A percentile compares a stretch with the other conserved stretches of the same genome.
phyloP scores from a whole-genome alignment of 306 rosid species.

The Coriaria nepalensis region DNA sequence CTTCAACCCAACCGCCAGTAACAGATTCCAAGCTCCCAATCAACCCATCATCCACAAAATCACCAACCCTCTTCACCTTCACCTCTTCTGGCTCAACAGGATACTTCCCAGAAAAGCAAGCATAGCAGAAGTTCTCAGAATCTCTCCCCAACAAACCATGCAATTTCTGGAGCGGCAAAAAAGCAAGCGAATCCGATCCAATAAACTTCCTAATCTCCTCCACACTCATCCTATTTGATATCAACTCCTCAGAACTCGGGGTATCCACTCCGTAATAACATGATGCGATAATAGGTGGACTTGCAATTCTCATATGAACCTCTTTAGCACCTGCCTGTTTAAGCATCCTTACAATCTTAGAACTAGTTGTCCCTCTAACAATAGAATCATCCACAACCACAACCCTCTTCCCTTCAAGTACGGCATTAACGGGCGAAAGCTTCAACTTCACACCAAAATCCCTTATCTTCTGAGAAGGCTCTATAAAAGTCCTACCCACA shows the following conservation, averaged over 20 bases:
- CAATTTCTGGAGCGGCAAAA: constrained; percentile 64
- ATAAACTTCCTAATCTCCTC: constrained; percentile 75
- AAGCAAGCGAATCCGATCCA: constrained; percentile 89
- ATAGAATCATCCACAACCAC: constrained; percentile 97
- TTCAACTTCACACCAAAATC: constrained; percentile 87
- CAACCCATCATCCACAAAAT: constrained; percentile 81
- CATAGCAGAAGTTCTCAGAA: constrained; percentile 55
- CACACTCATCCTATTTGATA: constrained; percentile 75
- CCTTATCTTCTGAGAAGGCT: constrained; percentile 87
- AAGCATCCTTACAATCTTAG: constrained; percentile 77
- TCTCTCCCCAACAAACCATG: constrained; percentile 33
- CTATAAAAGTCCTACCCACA: constrained; percentile 95
- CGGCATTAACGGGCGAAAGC: constrained; percentile 68
- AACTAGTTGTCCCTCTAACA: constrained; percentile 89
- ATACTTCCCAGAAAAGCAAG: constrained; percentile 87
- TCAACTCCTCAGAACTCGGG: constrained; percentile 87
- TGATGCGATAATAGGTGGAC: constrained; percentile 83
- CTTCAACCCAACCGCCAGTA: constrained; percentile 80
- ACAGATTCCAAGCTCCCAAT: constrained; percentile 69
- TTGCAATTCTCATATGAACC: constrained; percentile 95
- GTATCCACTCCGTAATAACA: constrained; percentile 97
- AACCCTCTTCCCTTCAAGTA: constrained; percentile 82
- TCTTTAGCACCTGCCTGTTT: constrained; percentile 94
- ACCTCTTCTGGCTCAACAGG: constrained; percentile 83
- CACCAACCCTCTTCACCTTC: constrained; percentile 86